Evolutionary conservation across 164 flowering plant genomes (phyloP).

Genomic region (Annona squamosa): DNA sequence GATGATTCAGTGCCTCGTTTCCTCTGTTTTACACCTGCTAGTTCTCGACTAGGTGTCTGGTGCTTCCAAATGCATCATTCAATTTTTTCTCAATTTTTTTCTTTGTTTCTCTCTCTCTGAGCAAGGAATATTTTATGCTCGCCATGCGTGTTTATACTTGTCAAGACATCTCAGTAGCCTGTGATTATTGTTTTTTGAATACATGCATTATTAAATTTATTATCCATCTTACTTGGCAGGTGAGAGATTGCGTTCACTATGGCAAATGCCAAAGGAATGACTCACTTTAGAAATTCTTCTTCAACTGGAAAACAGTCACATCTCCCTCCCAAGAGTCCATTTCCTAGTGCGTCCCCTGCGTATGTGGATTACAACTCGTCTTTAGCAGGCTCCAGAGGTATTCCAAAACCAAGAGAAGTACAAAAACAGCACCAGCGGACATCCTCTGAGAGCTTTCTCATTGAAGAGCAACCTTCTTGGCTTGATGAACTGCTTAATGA

Average conservation of each 20-base stretch:
- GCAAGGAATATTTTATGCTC: not conserved
- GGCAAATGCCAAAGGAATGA: conserved; percentile 60
- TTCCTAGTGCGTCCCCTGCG: conserved; percentile 48
- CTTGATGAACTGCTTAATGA: conserved; percentile 89
- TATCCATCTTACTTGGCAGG: not conserved
- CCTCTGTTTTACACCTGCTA: not conserved
- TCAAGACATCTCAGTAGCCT: not conserved
- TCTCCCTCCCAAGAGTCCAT: conserved; percentile 88
- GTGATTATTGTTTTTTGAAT: not conserved
- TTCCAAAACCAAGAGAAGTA: conserved; percentile 56
- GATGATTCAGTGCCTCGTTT: not conserved
- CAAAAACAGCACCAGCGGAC: conserved; percentile 62
- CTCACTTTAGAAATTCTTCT: conserved; percentile 41
- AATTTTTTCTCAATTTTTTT: no score
- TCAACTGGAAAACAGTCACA: conserved; percentile 53
- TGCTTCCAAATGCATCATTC: not conserved
- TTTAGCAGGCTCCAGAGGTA: conserved; percentile 35
- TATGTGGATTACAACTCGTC: conserved; percentile 56
- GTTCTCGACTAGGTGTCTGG: not conserved
- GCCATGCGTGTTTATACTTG: not conserved
- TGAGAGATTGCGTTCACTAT: conserved; percentile 21
- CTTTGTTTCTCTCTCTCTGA: not conserved
- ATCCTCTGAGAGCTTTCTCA: conserved; percentile 66
- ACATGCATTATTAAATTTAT: not conserved
- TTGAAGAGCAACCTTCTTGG: conserved; percentile 93